phyloP scores from a whole-genome alignment of 139 green algal species.

The Penium margaritaceum region DNA sequence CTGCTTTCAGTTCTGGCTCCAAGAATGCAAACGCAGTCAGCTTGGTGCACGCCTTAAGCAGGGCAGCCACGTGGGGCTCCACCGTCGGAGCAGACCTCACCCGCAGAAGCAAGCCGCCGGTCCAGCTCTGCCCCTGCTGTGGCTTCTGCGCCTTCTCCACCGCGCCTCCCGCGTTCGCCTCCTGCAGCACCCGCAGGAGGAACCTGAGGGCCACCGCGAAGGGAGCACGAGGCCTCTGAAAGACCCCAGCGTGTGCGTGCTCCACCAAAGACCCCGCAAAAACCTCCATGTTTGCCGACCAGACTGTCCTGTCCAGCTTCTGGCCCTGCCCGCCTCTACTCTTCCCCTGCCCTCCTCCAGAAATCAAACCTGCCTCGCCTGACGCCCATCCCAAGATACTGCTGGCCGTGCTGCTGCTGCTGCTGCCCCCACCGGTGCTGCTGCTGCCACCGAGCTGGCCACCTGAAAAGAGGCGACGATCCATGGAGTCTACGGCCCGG shows the following conservation, averaged over 20 bases:
- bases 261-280: conserved; percentile 26
- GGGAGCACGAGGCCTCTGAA: neutral
- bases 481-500: neutral
- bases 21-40: conserved; percentile 32
- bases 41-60: conserved; percentile 12
- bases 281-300: conserved; percentile 20
- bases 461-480: too few relatives aligned
- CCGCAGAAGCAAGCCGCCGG: neutral
- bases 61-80: neutral
- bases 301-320: neutral
- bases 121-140: too few relatives aligned
- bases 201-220: conserved; percentile 15
- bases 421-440: too few relatives aligned
- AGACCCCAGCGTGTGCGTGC: conserved; percentile 19
- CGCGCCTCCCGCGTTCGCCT: conserved; percentile 16
- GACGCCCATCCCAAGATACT: too few relatives aligned
- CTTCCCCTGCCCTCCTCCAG: neutral
- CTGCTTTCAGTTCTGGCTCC: neutral
- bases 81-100: neutral
- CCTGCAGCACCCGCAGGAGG: conserved; percentile 23
- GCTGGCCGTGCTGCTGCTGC: too few relatives aligned
- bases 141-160: conserved; percentile 3
- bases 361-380: too few relatives aligned
- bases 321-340: neutral
- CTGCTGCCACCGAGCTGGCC: too few relatives aligned